Base-by-base conservation (phyloP, 2,329 filamentous ascomycete genomes). In the Shiraia bambusicola region DNA sequence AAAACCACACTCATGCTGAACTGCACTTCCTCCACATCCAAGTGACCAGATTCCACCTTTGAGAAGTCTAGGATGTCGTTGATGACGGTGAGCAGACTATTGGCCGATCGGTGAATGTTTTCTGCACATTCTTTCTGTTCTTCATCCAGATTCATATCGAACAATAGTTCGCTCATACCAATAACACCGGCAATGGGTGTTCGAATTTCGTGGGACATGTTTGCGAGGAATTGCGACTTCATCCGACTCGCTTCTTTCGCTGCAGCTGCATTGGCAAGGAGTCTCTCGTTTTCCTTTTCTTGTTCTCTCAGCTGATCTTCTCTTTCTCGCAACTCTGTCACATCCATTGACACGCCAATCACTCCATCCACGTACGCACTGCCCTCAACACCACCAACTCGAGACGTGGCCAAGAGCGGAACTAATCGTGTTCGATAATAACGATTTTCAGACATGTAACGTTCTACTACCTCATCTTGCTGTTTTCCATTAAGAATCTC, bases 11-110 rank as follows among this genome's bases (percentile, higher is more conserved):
- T 83, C 2, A 90, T 72, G 19, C 84, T 88, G 56, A 91, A 92
- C 47, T 88, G 86, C 0, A 90, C 86, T 55, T 90, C 85, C 66
- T 90, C 87, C 28, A 91, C 84, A 49, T 90, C 86, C 14, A 91
- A 69, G 6, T 84, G 76, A 3, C 87, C 87, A 7, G 84, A 88
- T 62, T 91, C 87, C 2, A 89, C 84, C 65, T 94, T 94, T 3
- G 88, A 93, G 63, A 94, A 91, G 67, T 94, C 89, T 2, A 95
- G 73, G 40, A 84, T 94, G 58, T 95, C 89, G 59, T 95, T 94
- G 67, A 95, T 94, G 28, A 95, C 86, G 0, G 88, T 92, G 14
- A 95, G 74, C 2, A 95, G 72, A 2, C 87, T 88, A 50, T 92
- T 90, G 0, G 86, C 87, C 5, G 86, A 91, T 37, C 85, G 78